phyloP scores from a whole-genome alignment of 805 yeast genomes.

The Helenozyma rhizophorensis region DNA sequence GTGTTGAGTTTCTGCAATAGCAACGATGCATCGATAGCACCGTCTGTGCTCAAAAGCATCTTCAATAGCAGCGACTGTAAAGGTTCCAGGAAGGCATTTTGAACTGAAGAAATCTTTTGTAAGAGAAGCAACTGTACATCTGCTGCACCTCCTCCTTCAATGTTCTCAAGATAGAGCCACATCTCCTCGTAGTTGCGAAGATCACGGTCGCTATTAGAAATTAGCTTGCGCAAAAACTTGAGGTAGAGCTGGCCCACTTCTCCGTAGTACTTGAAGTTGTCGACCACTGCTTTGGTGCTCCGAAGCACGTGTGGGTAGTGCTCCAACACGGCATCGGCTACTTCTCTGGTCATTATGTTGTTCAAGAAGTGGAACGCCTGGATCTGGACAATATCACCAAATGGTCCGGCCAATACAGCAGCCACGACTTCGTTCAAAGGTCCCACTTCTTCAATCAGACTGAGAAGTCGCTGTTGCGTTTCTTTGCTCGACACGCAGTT shows the following conservation, averaged over 20 bases:
- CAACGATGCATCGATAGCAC: conserved; percentile 6
- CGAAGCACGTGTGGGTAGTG: conserved; percentile 15
- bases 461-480: conserved; percentile 12
- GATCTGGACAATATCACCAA: conserved; percentile 32
- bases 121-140: conserved; percentile 22
- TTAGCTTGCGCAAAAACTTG: conserved; percentile 26
- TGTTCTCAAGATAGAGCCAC: conserved; percentile 12
- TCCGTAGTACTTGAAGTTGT: conserved; percentile 31
- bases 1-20: conserved; percentile 12
- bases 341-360: conserved; percentile 20
- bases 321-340: conserved; percentile 9
- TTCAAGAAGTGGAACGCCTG: conserved; percentile 35
- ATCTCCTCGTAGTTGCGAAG: conserved; percentile 4
- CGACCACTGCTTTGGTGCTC: conserved; percentile 26
- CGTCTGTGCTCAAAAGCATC: conserved; percentile 3
- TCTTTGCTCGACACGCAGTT: conserved; percentile 25
- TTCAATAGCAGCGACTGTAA: conserved; percentile 3
- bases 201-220: conserved; percentile 7
- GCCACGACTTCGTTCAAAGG: conserved; percentile 14
- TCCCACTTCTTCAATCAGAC: conserved; percentile 1
- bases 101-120: conserved; percentile 13
- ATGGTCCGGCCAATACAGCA: conserved; percentile 15
- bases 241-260: conserved; percentile 26
- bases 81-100: neutral
- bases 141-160: conserved; percentile 9